Percentiles rank a stretch among this genome's conserved stretches.
phyloP scores from a whole-genome alignment of 2,329 filamentous ascomycete genomes.

The Penicillium sp. region DNA sequence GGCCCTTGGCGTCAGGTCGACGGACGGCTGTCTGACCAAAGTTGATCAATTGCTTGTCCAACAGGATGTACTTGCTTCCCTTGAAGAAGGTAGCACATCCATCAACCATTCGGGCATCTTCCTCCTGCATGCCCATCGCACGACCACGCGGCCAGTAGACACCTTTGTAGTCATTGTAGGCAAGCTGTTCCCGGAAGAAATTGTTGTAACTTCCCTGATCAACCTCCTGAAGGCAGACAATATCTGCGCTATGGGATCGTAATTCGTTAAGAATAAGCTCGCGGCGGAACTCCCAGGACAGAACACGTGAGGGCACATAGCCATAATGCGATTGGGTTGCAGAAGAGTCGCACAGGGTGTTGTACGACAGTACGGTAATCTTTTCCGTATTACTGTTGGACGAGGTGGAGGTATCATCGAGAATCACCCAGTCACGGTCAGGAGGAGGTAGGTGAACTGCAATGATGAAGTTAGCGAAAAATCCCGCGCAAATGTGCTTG shows the following conservation, averaged over 20 bases:
- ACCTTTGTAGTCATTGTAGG: slow-evolving; percentile 86
- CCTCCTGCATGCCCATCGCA: slow-evolving; percentile 86
- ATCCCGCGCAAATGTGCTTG: neutral
- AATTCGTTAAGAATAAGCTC: slow-evolving; percentile 82
- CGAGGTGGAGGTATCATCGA: slow-evolving; percentile 54
- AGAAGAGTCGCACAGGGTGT: slow-evolving; percentile 91
- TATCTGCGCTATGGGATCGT: slow-evolving; percentile 73
- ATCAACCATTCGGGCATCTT: slow-evolving; percentile 85
- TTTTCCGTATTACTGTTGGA: slow-evolving; percentile 59
- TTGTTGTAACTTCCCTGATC: slow-evolving; percentile 89
- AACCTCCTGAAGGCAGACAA: slow-evolving; percentile 90
- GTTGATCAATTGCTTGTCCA: slow-evolving; percentile 93
- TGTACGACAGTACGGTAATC: slow-evolving; percentile 87
- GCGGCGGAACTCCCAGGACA: slow-evolving; percentile 84
- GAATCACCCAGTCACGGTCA: slow-evolving; percentile 73
- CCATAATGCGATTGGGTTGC: slow-evolving; percentile 82
- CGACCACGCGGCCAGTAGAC: slow-evolving; percentile 89
- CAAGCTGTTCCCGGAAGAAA: slow-evolving; percentile 82
- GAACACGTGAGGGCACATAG: slow-evolving; percentile 77
- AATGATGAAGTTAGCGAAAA: slow-evolving; percentile 19
- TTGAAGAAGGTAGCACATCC: slow-evolving; percentile 98
- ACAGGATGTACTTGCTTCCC: slow-evolving; percentile 84
- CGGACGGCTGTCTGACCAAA: slow-evolving; percentile 91
- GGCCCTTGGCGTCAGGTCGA: slow-evolving; percentile 92
- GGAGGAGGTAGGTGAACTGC: slow-evolving; percentile 73